Conservation (phyloP, 2,329 filamentous ascomycete species). For the Pseudopyrenochaeta lycopersici region DNA sequence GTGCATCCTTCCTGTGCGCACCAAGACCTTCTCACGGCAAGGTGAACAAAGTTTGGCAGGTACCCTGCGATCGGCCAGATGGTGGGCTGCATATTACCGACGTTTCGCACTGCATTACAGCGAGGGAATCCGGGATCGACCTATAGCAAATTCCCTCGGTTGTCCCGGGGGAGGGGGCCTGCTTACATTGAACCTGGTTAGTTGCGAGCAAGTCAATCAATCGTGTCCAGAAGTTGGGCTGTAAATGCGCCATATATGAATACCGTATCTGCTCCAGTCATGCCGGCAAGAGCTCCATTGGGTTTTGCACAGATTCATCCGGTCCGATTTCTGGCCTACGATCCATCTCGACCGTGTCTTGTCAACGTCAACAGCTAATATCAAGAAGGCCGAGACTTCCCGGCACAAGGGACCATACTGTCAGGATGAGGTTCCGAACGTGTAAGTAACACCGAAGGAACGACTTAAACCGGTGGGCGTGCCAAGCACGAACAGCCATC, state of each 20-base stretch:
- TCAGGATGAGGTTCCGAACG: not conserved
- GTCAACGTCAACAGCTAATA: not conserved
- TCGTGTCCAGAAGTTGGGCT: not conserved
- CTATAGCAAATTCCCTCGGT: not conserved
- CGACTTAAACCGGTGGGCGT: constrained; percentile 2
- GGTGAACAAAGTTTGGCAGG: not conserved
- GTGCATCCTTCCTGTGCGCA: constrained; percentile 4
- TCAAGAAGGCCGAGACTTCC: constrained; percentile 5
- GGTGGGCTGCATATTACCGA: constrained; percentile 1
- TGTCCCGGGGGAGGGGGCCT: too few relatives aligned
- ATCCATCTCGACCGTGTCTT: not conserved
- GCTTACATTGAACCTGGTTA: not conserved
- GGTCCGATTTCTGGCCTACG: not conserved
- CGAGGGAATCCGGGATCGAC: constrained; percentile 7
- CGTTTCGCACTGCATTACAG: not conserved
- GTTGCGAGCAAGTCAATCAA: constrained; percentile 7
- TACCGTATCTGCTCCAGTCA: not conserved
- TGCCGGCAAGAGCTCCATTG: not conserved
- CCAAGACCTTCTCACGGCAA: not conserved
- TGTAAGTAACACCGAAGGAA: not conserved
- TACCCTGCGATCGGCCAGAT: not conserved
- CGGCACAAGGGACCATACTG: not conserved
- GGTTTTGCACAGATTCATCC: not conserved
- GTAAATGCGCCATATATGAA: not conserved
- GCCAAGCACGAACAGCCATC: not conserved